Conservation (phyloP, 2,329 filamentous ascomycete genomes). For the Nemania diffusa region DNA sequence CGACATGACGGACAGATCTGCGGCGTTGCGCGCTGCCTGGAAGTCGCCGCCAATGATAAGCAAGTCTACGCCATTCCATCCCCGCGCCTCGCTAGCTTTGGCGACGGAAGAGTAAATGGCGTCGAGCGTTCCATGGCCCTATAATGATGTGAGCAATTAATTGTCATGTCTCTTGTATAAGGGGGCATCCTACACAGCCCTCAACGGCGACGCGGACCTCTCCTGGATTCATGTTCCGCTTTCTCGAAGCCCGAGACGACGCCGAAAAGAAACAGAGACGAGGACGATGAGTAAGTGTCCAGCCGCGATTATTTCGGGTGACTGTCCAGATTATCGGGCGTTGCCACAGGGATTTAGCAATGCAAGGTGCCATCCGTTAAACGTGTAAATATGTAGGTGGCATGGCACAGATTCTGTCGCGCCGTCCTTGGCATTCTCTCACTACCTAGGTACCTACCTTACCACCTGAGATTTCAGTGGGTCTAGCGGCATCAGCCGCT, state of each 20-base stretch:
- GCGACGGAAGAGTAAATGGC: conserved; percentile 87
- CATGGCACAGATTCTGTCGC: neutral
- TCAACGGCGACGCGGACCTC: conserved; percentile 83
- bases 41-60: conserved; percentile 98
- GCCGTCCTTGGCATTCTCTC: conserved; percentile 2
- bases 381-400: neutral
- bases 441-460: neutral
- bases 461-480: conserved; percentile 23
- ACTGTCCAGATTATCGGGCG: neutral
- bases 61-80: conserved; percentile 85
- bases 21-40: conserved; percentile 89
- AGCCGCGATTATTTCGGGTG: too few species aligned
- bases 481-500: conserved; percentile 11
- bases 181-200: conserved; percentile 74
- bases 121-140: conserved; percentile 93
- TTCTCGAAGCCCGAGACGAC: neutral
- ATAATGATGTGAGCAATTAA: neutral
- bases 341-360: neutral
- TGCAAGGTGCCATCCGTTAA: neutral
- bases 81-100: conserved; percentile 73
- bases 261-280: neutral
- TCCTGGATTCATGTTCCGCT: conserved; percentile 13
- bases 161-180: neutral
- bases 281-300: neutral
- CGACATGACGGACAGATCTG: conserved; percentile 88